A percentile compares a stretch with the other conserved stretches of the same genome.
These are phyloP conservation scores for Nemania sp. DNA, from an alignment of 2,329 filamentous ascomycete species.

Conservation along the genomic window DNA sequence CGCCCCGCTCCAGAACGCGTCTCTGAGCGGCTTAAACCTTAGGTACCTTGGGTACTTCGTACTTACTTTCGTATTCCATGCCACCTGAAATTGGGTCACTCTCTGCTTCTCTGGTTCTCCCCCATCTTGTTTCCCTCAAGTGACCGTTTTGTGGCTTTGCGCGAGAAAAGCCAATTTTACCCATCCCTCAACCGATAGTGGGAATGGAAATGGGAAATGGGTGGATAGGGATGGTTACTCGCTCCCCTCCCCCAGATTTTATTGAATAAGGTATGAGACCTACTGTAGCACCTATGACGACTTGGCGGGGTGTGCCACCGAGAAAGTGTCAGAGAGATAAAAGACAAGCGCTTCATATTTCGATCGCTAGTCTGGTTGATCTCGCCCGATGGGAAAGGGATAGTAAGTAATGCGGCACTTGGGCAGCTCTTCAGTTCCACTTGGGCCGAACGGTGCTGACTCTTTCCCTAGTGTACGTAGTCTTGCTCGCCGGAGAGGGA, in stretches of 20 bases:
- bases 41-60: too few relatives aligned
- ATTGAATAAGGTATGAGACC: too few relatives aligned
- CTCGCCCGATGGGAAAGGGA: too few relatives aligned
- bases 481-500: too few relatives aligned
- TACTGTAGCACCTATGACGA: too few relatives aligned
- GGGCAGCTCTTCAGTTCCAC: background rate
- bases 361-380: background rate
- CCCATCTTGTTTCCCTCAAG: conserved; percentile 5
- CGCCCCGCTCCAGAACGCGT: too few relatives aligned
- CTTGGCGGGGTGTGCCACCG: too few relatives aligned
- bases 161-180: background rate
- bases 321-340: too few relatives aligned
- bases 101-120: background rate
- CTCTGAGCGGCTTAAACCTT: background rate
- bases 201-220: background rate
- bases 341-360: background rate
- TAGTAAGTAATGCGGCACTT: background rate
- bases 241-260: too few relatives aligned
- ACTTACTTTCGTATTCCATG: background rate
- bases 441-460: background rate
- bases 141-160: background rate
- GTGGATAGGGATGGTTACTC: too few relatives aligned
- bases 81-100: background rate
- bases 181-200: conserved; percentile 2
- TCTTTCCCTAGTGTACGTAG: too few relatives aligned